Base-by-base conservation (phyloP, 805 yeast species). In the Huiozyma naganishii region DNA sequence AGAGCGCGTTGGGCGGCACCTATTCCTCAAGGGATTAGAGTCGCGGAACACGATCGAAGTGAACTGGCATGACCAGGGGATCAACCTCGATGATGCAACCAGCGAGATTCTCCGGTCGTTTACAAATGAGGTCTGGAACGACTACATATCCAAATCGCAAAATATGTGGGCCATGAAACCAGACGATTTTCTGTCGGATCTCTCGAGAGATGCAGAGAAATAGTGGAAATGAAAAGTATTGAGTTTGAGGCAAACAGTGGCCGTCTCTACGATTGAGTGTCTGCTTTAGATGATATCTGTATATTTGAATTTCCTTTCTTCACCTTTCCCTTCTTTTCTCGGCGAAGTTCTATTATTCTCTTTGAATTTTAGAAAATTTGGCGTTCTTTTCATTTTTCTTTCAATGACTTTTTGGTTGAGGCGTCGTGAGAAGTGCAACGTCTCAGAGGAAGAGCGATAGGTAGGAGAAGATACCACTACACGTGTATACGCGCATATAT, bases 1-100 rank as follows among this genome's bases (percentile, higher is more conserved):
- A 7, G 58, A 58, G 42, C 45, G 51, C 11, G 49, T 54, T 6
- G 55, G 56, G 32, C 50, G 55, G 35, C 47, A 45, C 5, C 45
- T 58, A 7, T 55, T 58, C 29, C 43, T 46, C 11, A 53, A 49
- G 37, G 61, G 53, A 11, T 37, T 49, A 8, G 47, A 47, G 12
- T 50, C 55, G 8, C 46, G 62, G 39, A 43, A 45, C 6, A 42
- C 44, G 36, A 45, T 52, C 2, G 61, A 57, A 30, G 38, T 38
- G 10, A 33, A 32, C 4, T 51, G 53, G 46, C 29, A 47, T 4
- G 37, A 41, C 32, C 40, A 47, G 12, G 46, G 45, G 9, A 29
- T 47, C 4, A 49, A 49, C 29, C 36, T 47, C 7, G 37, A 44
- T 12, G 37, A 51, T 2, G 36, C 48, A 6, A 29, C 52, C 7